phyloP scores from a whole-genome alignment of 2,329 filamentous ascomycete species.

The Dothiorella sarmentorum region DNA sequence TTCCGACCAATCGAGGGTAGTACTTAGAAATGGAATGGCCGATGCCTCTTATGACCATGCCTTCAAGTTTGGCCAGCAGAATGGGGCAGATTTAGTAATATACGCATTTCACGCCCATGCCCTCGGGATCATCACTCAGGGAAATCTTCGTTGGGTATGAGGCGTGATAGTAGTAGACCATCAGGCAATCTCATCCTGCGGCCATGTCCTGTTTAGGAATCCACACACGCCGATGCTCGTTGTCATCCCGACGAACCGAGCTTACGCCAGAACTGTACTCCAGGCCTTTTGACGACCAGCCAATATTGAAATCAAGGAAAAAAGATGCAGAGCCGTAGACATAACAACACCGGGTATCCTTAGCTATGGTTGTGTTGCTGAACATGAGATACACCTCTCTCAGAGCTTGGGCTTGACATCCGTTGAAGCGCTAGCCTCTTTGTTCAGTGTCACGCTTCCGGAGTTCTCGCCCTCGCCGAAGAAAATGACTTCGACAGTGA shows the following conservation, averaged over 20 bases:
- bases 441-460: constrained; percentile 77
- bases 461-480: constrained; percentile 78
- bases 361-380: constrained; percentile 5
- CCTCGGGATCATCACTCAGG: no score
- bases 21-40: not conserved
- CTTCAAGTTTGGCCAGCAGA: not conserved
- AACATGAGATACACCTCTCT: not conserved
- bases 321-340: not conserved
- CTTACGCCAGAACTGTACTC: not conserved
- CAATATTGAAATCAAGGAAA: not conserved
- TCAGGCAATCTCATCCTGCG: not conserved
- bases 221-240: not conserved
- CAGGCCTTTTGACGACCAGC: not conserved
- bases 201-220: not conserved
- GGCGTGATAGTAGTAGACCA: not conserved
- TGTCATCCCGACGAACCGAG: not conserved
- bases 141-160: not conserved
- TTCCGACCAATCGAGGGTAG: no score
- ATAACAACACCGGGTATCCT: constrained; percentile 16
- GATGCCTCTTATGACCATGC: not conserved
- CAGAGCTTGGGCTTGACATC: constrained; percentile 17
- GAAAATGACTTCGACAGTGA: constrained; percentile 98
- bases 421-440: constrained; percentile 69
- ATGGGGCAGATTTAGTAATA: no score
- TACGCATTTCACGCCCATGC: no score